Evolutionary conservation across 2,329 filamentous ascomycete genomes (phyloP), one percentile per base, ranked within the genome.

Genomic region (Fusarium sp.): DNA sequence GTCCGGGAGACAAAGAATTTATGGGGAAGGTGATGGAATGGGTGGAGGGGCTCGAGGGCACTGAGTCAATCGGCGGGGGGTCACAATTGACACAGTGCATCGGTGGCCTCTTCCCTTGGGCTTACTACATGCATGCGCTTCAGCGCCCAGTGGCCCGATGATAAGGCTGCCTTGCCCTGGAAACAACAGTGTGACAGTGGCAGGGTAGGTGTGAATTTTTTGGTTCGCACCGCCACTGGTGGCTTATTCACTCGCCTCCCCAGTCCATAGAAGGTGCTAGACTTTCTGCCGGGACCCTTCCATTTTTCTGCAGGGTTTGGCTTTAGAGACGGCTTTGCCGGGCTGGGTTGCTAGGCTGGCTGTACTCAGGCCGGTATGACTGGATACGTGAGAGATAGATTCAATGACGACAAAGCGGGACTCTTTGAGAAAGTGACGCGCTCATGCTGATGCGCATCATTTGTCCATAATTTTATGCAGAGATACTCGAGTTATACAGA

Each of bases 41-140:
- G 65, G 65, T 74, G 64, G 71, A 72, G 71, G 74, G 61, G 62
- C 62, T 60, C 28, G 40, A 50, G 37, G 70, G 70, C 67, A 72
- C 72, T 80, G 78, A 80, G 72, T 80, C 79, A 80, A 79, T 75
- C 77, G 79, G 79, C 78, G 72, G 70, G 69, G 67, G 72, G 65
- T 65, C 63, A 57, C 47, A 59, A 61, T 67, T 63, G 63, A 38
- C 67, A 71, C 67, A 50, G 64, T 69, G 67, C 56, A 59, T 50
- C 15, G 67, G 68, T 71, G 64, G 67, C 68, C 68, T 71, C 68
- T 55, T 41, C 30, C 6, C 31, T 16, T 47, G 23, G 20, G 47
- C 34, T 51, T 10, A 45, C 51, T 30, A 10, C n/a, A 13, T 55
- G 33, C 36, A 49, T 69, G 61, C 61, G 61, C 66, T 61, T 66